A percentile compares a stretch with the other conserved stretches of the same genome.
phyloP scores from a whole-genome alignment of 768 basidiomycete genomes.

The Boletus sp. region DNA sequence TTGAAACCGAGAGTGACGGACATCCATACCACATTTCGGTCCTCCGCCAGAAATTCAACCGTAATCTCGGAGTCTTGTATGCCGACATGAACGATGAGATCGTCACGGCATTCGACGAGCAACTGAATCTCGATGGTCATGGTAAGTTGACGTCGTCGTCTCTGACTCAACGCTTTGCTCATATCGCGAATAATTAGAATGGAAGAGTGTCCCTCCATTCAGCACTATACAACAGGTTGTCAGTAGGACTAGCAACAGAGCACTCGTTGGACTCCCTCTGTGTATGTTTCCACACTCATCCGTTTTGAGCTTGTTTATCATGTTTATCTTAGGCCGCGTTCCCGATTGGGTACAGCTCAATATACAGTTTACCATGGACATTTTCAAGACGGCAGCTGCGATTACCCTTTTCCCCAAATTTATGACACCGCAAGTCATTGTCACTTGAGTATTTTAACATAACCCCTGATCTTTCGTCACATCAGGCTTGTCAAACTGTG shows the following conservation, averaged over 20 bases:
- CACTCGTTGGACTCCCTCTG: conserved; percentile 15
- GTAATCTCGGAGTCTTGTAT: conserved; percentile 39
- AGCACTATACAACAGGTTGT: conserved; percentile 1
- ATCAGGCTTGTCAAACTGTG: conserved; percentile 1
- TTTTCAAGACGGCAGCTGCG: conserved; percentile 6
- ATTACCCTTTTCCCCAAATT: conserved; percentile 33
- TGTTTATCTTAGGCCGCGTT: conserved; percentile 3
- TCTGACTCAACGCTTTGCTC: neutral
- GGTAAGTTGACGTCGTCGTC: conserved; percentile 7
- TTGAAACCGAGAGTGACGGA: conserved; percentile 31
- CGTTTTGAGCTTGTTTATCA: neutral
- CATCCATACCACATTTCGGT: conserved; percentile 34
- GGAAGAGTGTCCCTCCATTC: conserved; percentile 9
- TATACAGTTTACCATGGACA: conserved; percentile 25
- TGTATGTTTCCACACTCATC: conserved; percentile 1
- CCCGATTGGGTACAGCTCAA: conserved; percentile 33
- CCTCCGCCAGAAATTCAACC: conserved; percentile 31
- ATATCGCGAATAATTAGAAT: neutral
- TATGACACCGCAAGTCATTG: conserved; percentile 29
- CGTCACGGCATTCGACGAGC: conserved; percentile 36
- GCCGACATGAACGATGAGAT: conserved; percentile 45
- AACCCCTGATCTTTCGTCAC: neutral
- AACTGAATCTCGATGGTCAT: conserved; percentile 25
- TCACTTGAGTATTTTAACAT: neutral
- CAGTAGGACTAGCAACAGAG: conserved; percentile 8